Evolutionary conservation across 768 basidiomycete species (phyloP).

Genomic region (Boletus pseudopeckii): DNA sequence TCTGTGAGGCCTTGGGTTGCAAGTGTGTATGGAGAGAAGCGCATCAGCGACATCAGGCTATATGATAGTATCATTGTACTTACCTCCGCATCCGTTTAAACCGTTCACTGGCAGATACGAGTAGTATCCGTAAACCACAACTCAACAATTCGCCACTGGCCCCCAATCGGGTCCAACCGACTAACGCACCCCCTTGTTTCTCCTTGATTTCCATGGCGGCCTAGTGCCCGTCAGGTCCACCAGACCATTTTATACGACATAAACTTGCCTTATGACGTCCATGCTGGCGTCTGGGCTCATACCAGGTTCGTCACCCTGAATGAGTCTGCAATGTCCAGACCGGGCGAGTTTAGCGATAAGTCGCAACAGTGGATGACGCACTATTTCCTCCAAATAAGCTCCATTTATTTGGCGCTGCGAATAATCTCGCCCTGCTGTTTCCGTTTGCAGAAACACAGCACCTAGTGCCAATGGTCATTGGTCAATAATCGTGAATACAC

Average conservation of each 20-base stretch:
- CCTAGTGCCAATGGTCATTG: not conserved
- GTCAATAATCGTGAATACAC: not conserved
- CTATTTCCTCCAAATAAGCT: not conserved
- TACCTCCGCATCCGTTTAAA: slow-evolving; percentile 46
- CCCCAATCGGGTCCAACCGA: slow-evolving; percentile 47
- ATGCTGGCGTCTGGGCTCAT: not conserved
- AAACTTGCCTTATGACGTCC: not conserved
- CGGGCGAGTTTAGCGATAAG: not conserved
- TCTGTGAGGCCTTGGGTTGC: slow-evolving; percentile 43
- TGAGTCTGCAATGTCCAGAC: too few species aligned
- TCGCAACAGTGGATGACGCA: not conserved
- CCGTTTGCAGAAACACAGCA: not conserved
- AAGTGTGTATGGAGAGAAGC: slow-evolving; percentile 45
- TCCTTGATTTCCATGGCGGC: slow-evolving; percentile 31
- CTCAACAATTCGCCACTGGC: slow-evolving; percentile 47
- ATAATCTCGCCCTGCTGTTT: not conserved
- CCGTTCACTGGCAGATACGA: slow-evolving; percentile 44
- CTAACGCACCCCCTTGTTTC: slow-evolving; percentile 19
- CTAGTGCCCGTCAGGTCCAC: slow-evolving; percentile 24
- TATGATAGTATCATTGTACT: not conserved
- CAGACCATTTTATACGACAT: not conserved
- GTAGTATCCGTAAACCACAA: slow-evolving; percentile 50
- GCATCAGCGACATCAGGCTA: not conserved
- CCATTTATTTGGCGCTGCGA: too few species aligned
- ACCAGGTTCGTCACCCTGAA: not conserved